Evolutionary conservation across 768 basidiomycete species (phyloP).

Genomic region (Hypholoma sublateritium): DNA sequence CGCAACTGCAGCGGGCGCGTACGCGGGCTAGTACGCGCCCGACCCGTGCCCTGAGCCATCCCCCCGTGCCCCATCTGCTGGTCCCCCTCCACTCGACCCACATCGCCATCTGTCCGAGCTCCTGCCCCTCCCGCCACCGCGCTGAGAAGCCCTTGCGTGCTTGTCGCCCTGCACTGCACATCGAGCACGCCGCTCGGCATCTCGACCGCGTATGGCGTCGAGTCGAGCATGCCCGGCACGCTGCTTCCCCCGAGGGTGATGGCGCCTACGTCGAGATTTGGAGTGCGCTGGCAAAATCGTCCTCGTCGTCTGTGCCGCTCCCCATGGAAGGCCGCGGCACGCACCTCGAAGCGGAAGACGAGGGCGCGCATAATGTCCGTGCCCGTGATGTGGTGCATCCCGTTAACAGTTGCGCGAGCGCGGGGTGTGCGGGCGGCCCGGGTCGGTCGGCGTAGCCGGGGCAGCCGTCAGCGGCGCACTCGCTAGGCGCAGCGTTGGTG

Average conservation of each 20-base stretch:
- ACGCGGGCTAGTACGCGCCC: too few species aligned
- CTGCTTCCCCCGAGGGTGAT: constrained; percentile 16
- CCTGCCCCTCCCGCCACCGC: too few species aligned
- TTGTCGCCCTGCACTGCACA: constrained; percentile 57
- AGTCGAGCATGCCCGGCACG: constrained; percentile 45
- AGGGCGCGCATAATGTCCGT: constrained; percentile 95
- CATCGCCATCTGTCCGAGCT: too few species aligned
- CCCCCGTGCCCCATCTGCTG: too few species aligned
- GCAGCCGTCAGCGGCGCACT: too few species aligned
- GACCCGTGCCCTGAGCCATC: too few species aligned
- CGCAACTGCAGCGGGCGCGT: too few species aligned
- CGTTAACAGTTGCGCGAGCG: constrained; percentile 83
- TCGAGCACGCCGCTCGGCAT: constrained; percentile 54
- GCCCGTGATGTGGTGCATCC: constrained; percentile 91
- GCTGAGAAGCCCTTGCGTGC: constrained; percentile 53
- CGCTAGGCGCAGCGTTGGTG: constrained; percentile 20
- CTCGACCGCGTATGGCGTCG: constrained; percentile 64
- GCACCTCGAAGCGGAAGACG: constrained; percentile 88
- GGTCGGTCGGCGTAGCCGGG: too few species aligned
- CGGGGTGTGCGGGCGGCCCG: constrained; percentile 59
- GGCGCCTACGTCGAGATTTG: constrained; percentile 24
- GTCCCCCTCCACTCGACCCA: constrained; percentile 19
- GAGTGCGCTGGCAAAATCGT: too few species aligned
- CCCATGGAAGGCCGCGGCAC: too few species aligned
- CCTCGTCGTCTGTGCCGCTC: too few species aligned